Conservation (phyloP, 257 asterid species). For the Penstemon eatonii region DNA sequence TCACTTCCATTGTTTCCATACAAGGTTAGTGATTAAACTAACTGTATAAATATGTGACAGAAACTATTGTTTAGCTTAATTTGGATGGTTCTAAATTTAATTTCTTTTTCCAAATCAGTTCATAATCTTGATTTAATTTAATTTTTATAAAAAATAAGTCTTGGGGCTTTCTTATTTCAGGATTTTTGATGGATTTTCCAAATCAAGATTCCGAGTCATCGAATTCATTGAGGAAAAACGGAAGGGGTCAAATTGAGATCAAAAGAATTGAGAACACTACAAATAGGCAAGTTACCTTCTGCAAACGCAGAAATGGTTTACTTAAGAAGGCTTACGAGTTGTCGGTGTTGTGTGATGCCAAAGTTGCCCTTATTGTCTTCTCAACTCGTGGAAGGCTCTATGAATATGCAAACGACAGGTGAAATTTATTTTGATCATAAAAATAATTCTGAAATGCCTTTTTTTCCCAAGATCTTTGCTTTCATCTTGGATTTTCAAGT, state of each 20-base stretch:
- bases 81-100: conserved; percentile 31
- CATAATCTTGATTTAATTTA: conserved; percentile 32
- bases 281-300: conserved; percentile 84
- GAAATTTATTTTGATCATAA: too few species aligned
- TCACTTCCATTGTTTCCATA: conserved; percentile 28
- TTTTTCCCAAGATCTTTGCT: too few species aligned
- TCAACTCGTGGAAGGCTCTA: conserved; percentile 85
- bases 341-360: conserved; percentile 89
- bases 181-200: conserved; percentile 53
- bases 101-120: conserved; percentile 27
- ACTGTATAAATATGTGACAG: conserved; percentile 27
- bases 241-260: conserved; percentile 83
- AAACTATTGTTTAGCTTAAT: conserved; percentile 41
- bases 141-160: conserved; percentile 25
- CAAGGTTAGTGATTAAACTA: conserved; percentile 35
- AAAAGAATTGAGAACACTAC: conserved; percentile 89
- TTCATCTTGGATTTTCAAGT: too few species aligned
- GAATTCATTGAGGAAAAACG: conserved; percentile 48
- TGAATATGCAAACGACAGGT: conserved; percentile 87
- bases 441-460: too few species aligned
- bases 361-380: conserved; percentile 82
- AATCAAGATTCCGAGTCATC: conserved; percentile 59
- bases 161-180: conserved; percentile 58
- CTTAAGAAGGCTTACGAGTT: conserved; percentile 89
- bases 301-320: conserved; percentile 82